Conservation (phyloP, 2,329 filamentous ascomycete species). For the Scytalidium lignicola region DNA sequence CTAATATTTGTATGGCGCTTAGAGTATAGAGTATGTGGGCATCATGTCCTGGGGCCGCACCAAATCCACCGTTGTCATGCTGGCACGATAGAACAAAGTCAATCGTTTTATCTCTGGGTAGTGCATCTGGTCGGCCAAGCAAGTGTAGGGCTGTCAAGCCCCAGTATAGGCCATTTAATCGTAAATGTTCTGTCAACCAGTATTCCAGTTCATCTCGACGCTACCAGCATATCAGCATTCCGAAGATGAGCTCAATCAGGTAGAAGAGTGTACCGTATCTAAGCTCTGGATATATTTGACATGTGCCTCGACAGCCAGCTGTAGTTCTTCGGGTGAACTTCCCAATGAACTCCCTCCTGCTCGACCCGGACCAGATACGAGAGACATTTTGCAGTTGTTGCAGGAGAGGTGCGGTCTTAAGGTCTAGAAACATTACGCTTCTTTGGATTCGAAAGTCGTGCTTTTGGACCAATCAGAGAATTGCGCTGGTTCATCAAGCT, state of each 20-base stretch:
- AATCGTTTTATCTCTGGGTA: conserved; percentile 76
- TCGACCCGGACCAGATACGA: conserved; percentile 26
- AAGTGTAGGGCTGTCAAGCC: conserved; percentile 85
- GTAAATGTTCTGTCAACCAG: conserved; percentile 94
- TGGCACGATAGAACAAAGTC: conserved; percentile 96
- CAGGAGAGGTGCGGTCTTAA: neutral
- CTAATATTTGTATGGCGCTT: conserved; percentile 89
- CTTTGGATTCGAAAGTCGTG: neutral
- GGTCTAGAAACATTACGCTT: neutral
- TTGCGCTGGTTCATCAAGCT: neutral
- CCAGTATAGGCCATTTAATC: conserved; percentile 96
- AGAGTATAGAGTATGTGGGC: conserved; percentile 95
- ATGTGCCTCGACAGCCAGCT: conserved; percentile 47
- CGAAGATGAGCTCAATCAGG: conserved; percentile 10
- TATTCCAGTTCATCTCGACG: conserved; percentile 94
- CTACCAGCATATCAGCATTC: conserved; percentile 39
- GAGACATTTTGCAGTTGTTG: conserved; percentile 20
- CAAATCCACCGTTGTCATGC: conserved; percentile 83
- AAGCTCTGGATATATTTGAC: conserved; percentile 91
- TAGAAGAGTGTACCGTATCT: conserved; percentile 58
- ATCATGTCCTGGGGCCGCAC: conserved; percentile 89
- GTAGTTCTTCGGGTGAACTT: conserved; percentile 22
- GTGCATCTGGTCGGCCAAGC: conserved; percentile 71
- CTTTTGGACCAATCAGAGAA: neutral
- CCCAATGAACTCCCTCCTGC: conserved; percentile 14